phyloP scores from a whole-genome alignment of 257 asterid species.

The Orobanche coerulescens region DNA sequence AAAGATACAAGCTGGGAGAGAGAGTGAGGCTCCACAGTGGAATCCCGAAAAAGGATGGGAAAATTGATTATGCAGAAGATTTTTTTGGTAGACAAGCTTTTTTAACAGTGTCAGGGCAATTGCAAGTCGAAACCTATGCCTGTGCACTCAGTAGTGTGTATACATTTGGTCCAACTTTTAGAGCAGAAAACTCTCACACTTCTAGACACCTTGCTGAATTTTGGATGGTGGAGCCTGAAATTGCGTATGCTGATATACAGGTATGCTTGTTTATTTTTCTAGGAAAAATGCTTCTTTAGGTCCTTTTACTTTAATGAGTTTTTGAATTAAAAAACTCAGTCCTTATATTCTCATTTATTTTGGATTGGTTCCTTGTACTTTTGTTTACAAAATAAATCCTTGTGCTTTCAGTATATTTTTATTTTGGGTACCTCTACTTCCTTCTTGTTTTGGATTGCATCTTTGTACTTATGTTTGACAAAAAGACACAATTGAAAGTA shows the following conservation, averaged over 20 bases:
- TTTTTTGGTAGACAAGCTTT: slow-evolving; percentile 90
- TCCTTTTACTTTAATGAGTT: no score
- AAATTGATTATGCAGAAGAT: slow-evolving; percentile 73
- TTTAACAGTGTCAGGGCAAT: slow-evolving; percentile 94
- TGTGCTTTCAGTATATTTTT: no score
- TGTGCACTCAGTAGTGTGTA: slow-evolving; percentile 89
- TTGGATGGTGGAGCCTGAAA: slow-evolving; percentile 99
- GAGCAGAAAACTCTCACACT: slow-evolving; percentile 94
- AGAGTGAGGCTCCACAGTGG: slow-evolving; percentile 55
- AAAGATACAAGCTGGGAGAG: slow-evolving; percentile 51
- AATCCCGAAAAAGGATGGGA: slow-evolving; percentile 72
- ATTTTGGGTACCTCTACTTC: no score
- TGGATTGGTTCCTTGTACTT: no score
- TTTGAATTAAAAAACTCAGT: no score
- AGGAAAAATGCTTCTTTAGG: no score
- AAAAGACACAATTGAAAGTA: no score
- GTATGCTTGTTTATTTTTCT: slow-evolving; percentile 27
- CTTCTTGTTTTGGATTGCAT: no score
- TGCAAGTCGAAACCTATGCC: slow-evolving; percentile 91
- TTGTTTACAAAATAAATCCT: no score
- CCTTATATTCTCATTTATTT: no score
- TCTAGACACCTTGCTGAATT: slow-evolving; percentile 93
- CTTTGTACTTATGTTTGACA: no score
- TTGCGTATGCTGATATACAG: slow-evolving; percentile 88
- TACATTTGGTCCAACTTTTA: slow-evolving; percentile 92